Base-by-base conservation (phyloP, 2,329 filamentous ascomycete species). In the Alternaria hordeiaustralica region DNA sequence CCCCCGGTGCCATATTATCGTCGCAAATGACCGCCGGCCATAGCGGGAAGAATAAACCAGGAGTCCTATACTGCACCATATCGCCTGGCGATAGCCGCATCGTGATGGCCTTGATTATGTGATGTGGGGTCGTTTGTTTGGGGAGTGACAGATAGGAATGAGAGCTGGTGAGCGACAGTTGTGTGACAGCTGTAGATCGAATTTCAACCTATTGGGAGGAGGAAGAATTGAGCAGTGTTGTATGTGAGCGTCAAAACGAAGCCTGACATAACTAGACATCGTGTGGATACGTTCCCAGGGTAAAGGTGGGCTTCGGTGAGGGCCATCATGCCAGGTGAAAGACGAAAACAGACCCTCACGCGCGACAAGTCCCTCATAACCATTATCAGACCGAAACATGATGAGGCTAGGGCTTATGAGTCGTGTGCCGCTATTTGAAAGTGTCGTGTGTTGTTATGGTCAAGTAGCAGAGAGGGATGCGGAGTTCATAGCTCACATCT, bases 11-110 rank as follows among this genome's bases (percentile, higher is more conserved):
- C 44, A 71, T 54, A 3, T 75, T 62, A 7, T 76, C 68, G 2
- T 67, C 63, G 12, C 71, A 73, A 0, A 75, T 47, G 2, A 76
- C 26, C 9, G 63, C 73, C 2, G 72, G 71, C 66, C 71, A 74
- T 30, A 58, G 41, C 2, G 63, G 61, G 8, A 43, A 26, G 3
- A 20, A 30, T 30, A 5, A 33, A 6, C 5, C 11, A 7, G 12
- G 11, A 7, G 28, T 33, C 2, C 28, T 6, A 12, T 33, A 33
- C 30, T 33, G 30, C 2, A 33, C 3, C 6, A 33, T 3, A 1
- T 28, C 47, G 3, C 72, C 71, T 12, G 66, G 62, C 0, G 61
- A 36, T 1, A 36, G 26, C 2, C 25, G 45, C 21, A 45, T 33
- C 41, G 43, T 60, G 5, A 15, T 25, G 0, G 2, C 43, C 9